Conservation (phyloP, 139 green algal genomes). For the Tetradesmus obliquus region DNA sequence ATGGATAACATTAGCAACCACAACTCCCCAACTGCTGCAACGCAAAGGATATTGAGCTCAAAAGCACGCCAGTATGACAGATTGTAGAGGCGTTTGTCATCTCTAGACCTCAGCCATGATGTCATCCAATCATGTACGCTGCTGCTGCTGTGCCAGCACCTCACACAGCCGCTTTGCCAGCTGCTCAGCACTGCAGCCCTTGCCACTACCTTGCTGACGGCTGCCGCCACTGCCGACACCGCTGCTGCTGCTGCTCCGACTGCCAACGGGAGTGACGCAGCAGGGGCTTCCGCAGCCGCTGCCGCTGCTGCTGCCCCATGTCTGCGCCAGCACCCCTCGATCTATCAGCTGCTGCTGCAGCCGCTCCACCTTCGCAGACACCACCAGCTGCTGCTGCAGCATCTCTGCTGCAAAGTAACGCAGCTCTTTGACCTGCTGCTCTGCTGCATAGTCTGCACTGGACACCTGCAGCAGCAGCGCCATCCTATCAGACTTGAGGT, state of each 20-base stretch:
- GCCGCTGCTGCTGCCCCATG: background rate
- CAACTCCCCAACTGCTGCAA: too few species aligned
- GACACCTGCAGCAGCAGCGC: background rate
- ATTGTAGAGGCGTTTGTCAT: too few species aligned
- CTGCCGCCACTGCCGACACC: background rate
- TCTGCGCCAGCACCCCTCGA: background rate
- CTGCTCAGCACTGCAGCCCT: background rate
- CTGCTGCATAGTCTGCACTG: background rate
- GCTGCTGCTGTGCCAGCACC: background rate
- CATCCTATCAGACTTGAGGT: background rate
- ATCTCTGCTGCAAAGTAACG: background rate
- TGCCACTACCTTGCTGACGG: background rate
- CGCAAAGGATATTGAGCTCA: too few species aligned
- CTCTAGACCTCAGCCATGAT: too few species aligned
- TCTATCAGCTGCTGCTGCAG: background rate
- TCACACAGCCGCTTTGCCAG: background rate
- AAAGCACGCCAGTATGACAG: too few species aligned
- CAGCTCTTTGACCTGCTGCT: background rate
- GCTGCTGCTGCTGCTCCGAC: background rate
- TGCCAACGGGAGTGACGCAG: too few species aligned
- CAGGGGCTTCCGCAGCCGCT: background rate
- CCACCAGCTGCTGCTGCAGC: background rate
- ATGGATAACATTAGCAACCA: too few species aligned
- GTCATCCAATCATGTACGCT: too few species aligned
- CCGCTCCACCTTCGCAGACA: background rate